Evolutionary conservation across 2,329 filamentous ascomycete genomes (phyloP), one percentile per base, ranked within the genome.

Genomic region (Fusarium neocosmosporiellum): DNA sequence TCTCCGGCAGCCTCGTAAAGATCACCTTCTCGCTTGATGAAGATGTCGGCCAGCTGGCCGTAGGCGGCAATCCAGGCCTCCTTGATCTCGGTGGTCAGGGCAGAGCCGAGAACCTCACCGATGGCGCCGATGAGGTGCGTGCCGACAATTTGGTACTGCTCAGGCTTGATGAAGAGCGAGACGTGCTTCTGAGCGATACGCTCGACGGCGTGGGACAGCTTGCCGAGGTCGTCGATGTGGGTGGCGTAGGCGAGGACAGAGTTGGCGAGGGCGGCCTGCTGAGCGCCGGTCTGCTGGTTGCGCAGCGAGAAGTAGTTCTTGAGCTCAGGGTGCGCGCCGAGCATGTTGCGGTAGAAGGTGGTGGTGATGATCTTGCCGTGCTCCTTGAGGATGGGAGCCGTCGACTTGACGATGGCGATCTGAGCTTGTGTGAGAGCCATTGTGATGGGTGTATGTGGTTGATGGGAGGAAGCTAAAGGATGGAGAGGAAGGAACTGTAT

Each of bases 161-260:
- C 91, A 0, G 93, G 86, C 71, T 85, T 83, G 77, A 95, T 88
- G 78, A 89, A 89, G n/a, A 95, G 86, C 2, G 89, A 92, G 27
- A 87, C 92, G 78, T 95, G 93, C 83, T 94, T 95, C 77, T 94
- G 89, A 65, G 91, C 91, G 72, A 96, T 94, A 76, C 91, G 88
- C 80, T 94, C 91, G 16, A 89, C 84, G 36, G 83, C 84, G 34
- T 88, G 85, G 14, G 80, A 80, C 6, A 95, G 85, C 22, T 84
- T 88, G 54, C 86, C 87, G 1, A 94, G 86, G 78, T 94, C 87
- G 80, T 94, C 92, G 77, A 95, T 92, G 81, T 94, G 87, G 36
- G 86, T 83, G 57, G 93, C 93, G 77, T 95, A 95, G 62, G 92
- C 91, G 74, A 92, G 89, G 8, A 96, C 88, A 1, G 93, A 86